These are phyloP conservation scores for Backusella parvicylindrica DNA, from an alignment of 192 early-diverging fungal genomes.

Conservation along the genomic window DNA sequence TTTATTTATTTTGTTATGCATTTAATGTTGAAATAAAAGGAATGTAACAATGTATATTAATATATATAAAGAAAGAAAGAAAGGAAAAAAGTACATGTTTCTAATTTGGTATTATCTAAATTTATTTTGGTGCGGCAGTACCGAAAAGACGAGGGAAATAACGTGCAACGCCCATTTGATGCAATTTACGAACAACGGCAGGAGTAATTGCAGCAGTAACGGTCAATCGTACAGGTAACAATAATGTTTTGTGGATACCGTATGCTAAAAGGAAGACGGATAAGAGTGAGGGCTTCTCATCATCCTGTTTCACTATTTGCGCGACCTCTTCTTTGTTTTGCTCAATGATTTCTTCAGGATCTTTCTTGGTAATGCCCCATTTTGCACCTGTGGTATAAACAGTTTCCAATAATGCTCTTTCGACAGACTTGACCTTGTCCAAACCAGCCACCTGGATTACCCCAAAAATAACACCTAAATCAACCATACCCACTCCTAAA, in stretches of 20 bases:
- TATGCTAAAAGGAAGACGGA: slow-evolving; percentile 54
- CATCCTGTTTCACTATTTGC: neutral
- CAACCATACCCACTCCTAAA: slow-evolving; percentile 39
- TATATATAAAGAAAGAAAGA: neutral
- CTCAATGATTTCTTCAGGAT: neutral
- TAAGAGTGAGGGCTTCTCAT: slow-evolving; percentile 38
- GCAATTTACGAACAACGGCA: slow-evolving; percentile 46
- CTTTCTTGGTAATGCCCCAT: neutral
- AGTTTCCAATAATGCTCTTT: slow-evolving; percentile 35
- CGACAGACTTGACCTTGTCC: slow-evolving; percentile 47
- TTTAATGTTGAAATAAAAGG: neutral
- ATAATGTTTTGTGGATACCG: slow-evolving; percentile 55
- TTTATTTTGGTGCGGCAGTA: neutral
- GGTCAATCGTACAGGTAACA: slow-evolving; percentile 54
- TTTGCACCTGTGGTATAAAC: slow-evolving; percentile 13
- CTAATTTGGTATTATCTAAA: neutral
- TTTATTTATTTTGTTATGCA: neutral
- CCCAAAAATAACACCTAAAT: slow-evolving; percentile 47
- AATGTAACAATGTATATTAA: neutral
- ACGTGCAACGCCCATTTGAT: slow-evolving; percentile 42
- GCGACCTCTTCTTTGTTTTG: neutral
- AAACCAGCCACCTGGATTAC: slow-evolving; percentile 45
- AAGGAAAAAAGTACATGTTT: neutral
- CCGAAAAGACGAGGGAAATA: slow-evolving; percentile 21
- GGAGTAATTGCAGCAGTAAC: slow-evolving; percentile 53